A percentile compares a stretch with the other conserved stretches of the same genome.
phyloP scores from a whole-genome alignment of 2,329 filamentous ascomycete genomes.

The Phyllosticta capitalensis region DNA sequence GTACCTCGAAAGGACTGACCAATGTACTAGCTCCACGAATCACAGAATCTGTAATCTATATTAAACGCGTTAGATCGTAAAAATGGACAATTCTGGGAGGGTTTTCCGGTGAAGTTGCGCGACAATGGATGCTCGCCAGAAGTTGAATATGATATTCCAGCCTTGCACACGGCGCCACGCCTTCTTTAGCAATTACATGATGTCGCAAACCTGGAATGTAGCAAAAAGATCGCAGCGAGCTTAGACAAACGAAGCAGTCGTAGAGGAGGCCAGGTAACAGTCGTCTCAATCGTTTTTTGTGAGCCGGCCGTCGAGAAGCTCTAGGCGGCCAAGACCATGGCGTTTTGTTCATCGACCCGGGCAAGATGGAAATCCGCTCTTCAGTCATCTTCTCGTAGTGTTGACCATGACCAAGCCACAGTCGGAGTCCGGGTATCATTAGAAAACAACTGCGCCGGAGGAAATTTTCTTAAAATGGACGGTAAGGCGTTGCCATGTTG shows the following conservation, averaged over 20 bases:
- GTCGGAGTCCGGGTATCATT: constrained; percentile 2
- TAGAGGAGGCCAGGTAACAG: background rate
- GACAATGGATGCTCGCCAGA: background rate
- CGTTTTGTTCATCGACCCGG: background rate
- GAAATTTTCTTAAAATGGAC: constrained; percentile 4
- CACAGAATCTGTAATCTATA: background rate
- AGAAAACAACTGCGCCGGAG: constrained; percentile 9
- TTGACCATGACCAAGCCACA: background rate
- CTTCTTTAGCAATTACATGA: background rate
- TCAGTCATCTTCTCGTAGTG: background rate
- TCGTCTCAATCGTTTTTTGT: background rate
- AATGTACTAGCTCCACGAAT: background rate
- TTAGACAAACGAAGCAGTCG: background rate
- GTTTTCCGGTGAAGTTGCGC: background rate
- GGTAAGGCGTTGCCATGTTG: background rate
- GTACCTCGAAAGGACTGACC: background rate
- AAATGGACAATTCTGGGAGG: background rate
- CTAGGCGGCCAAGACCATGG: background rate
- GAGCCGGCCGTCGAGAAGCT: background rate
- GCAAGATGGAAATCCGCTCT: background rate
- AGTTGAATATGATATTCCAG: background rate
- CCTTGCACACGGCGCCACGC: background rate
- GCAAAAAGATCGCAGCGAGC: background rate
- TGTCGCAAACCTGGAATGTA: background rate
- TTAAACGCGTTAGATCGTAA: background rate